Evolutionary conservation across 805 yeast species (phyloP), one percentile per base, ranked within the genome.

Genomic region (Wickerhamomyces canadensis): DNA sequence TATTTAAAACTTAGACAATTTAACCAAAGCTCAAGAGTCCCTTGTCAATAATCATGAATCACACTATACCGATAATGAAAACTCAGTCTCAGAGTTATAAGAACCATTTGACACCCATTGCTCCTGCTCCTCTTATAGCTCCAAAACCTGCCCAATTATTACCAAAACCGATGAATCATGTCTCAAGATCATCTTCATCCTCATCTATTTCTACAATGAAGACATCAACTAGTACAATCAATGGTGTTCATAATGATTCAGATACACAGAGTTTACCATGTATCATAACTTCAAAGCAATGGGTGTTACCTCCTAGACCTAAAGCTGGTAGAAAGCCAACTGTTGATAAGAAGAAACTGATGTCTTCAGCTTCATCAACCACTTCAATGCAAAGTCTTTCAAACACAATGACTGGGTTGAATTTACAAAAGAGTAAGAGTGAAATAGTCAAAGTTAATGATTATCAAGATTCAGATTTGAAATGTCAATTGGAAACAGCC

Each of bases 281-380:
- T 17, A 44, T 48, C 30, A 47, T 49, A 49, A 79, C 91, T 1
- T 78, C 86, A 33, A 80, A 80, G 51, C 79, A 76, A 53, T 85
- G 91, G 89, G 87, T 81, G 10, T 62, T 83, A 27, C 94, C 93
- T 3, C 93, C 93, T 5, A 67, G 91, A 47, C 91, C 93, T 13
- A 81, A 84, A 46, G 83, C 85, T 1, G 84, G 84, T 14, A 62
- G 80, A 33, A 76, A 75, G 47, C 78, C 78, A 1, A 43, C 24
- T 19, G 32, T 9, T 29, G 48, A 36, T 21, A 42, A 43, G 42
- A 36, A 40, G 47, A 46, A 35, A 35, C 28, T 37, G 17, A 34
- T 22, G 29, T 31, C 33, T 19, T 12, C 36, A 21, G 34, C 38
- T 10, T 12, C 31, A 7, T 25, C 38, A 14, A 38, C 32, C 16